Evolutionary conservation across 78 protist genomes (phyloP).

Genomic region (Protostelium mycophagum): DNA sequence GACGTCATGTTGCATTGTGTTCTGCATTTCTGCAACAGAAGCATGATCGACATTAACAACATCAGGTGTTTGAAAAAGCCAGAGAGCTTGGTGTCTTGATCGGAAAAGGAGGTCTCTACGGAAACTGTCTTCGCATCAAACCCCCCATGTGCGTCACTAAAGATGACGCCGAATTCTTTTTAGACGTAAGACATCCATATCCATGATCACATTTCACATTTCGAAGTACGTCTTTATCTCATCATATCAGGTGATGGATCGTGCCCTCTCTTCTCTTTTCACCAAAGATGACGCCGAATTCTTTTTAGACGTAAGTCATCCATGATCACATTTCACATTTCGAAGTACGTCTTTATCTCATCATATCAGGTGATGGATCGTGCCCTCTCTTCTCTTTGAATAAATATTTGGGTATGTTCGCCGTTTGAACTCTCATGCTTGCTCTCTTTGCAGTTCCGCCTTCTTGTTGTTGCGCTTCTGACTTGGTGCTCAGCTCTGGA

Average conservation of each 20-base stretch:
- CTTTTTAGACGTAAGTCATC: neutral
- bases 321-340: no score
- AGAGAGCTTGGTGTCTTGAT: conserved; percentile 28
- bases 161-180: neutral
- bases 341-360: neutral
- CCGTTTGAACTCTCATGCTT: no score
- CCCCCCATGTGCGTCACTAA: conserved; percentile 55
- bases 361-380: neutral
- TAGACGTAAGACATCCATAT: neutral
- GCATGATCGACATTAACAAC: neutral
- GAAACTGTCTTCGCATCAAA: conserved; percentile 58
- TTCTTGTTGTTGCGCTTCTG: no score
- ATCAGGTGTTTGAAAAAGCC: neutral
- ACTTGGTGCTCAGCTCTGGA: no score
- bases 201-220: neutral
- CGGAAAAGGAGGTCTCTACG: conserved; percentile 41
- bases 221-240: no score
- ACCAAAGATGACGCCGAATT: neutral
- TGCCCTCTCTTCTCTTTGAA: neutral
- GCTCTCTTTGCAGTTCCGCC: no score
- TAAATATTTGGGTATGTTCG: no score
- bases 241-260: neutral
- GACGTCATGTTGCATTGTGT: conserved; percentile 1
- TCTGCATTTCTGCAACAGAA: neutral
- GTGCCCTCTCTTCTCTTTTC: neutral